Base-by-base conservation (phyloP, 495 filamentous ascomycete genomes). In the Lepraria neglecta region DNA sequence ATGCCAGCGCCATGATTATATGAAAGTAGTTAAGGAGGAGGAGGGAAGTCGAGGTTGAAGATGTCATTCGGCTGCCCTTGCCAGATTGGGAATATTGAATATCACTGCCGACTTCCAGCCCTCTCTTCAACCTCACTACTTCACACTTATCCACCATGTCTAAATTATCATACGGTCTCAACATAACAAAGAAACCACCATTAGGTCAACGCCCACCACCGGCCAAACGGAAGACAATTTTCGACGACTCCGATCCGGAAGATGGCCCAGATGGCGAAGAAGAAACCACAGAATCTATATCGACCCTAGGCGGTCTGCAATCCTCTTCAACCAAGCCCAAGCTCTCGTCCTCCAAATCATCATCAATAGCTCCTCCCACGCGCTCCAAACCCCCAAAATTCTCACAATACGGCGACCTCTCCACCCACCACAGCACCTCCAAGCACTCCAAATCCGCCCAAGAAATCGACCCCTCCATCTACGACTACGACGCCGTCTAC, bases 401-500 rank as follows among this genome's bases (percentile, higher is more conserved):
- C 21, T 69, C 69, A 21, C 65, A 69, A 48, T 82, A 73, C 64
- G 75, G 70, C 21, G 80, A 82, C 57, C 72, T 82, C n/a, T 75
- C 79, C 10, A 72, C 78, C n/a, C 46, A 76, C 33, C 77, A 78
- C 55, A 78, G 72, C 64, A 78, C 73, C 51, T 72, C 68, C 21
- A 75, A 78, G 63, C 78, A 81, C 63, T 71, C 75, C 12, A 68
- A 78, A 56, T 68, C 74, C 51, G 80, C 80, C 3, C 68, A 78
- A 59, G 71, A 74, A 19, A 57, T 81, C 21, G 79, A 82, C 53
- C 76, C 81, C 0, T 75, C 74, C 15, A 79, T 82, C 21, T 83
- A 82, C 71, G 81, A 81, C 60, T 83, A 84, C 67, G 82, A 84
- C 67, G 71, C 75, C 7, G 71, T 77, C 5, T 82, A 83, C 66